Evolutionary conservation across 2,329 filamentous ascomycete genomes (phyloP), one percentile per base, ranked within the genome.

Genomic region (Ascochyta clinopodiicola): DNA sequence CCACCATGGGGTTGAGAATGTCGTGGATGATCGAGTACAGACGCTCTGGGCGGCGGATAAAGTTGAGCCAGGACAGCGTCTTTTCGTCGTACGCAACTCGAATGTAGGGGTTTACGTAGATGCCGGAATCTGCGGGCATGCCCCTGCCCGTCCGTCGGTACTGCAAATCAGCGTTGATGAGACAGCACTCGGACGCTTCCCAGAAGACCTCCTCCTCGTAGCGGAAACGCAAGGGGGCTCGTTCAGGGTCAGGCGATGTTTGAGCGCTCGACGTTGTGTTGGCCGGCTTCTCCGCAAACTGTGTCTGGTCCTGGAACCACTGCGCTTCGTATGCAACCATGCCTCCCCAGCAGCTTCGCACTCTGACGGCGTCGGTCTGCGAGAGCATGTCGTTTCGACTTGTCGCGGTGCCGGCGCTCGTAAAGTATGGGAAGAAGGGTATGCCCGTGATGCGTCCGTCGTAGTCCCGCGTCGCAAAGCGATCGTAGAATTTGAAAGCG

Each of bases 311-410:
- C 64, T 86, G 84, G 42, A 88, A 84, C 72, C 83, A 86, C 42
- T 77, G 75, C 1, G 84, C 86, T 67, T 88, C 82, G 73, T 87
- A 87, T 2, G 85, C 85, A 2, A 86, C 87, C 84, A 92, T 91
- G 21, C 90, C 90, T 47, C 88, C 88, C 90, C 89, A 92, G 75
- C 90, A 92, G 60, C 86, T 87, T 64, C 83, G 84, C 1, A 92
- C 89, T 8, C 86, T 82, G 1, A 92, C 88, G 0, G 88, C 84
- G 61, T 88, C 85, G 34, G 72, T 81, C 51, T 85, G 83, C 0
- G 77, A 77, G 1, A 90, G 72, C 17, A 91, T 86, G 68, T 89
- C 88, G 4, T 80, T 78, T 39, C 88, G 81, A 76, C 75, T 79
- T n/a, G 64, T 69, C 0, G 78, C 85, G 13, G 81, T 71, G 1